Evolutionary conservation across 768 basidiomycete species (phyloP).

Genomic region (Xerocomus brunneocitrinus): DNA sequence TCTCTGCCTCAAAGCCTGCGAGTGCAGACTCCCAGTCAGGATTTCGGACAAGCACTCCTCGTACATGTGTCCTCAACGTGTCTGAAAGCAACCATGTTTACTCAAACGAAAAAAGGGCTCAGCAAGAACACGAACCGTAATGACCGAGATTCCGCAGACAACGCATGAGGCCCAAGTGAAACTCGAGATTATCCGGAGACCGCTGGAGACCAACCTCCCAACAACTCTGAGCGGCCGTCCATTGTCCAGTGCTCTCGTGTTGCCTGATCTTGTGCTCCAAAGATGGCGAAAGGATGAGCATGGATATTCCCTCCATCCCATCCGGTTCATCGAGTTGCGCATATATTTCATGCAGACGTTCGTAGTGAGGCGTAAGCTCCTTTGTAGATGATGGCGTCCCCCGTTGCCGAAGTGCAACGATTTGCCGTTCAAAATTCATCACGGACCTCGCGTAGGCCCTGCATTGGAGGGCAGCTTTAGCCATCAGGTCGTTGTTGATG

Average conservation of each 20-base stretch:
- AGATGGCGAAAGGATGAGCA: conserved; percentile 81
- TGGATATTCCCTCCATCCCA: conserved; percentile 97
- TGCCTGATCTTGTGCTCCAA: conserved; percentile 95
- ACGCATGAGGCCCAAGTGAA: conserved; percentile 84
- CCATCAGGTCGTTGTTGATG: conserved; percentile 86
- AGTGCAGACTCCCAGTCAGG: conserved; percentile 78
- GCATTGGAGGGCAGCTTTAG: conserved; percentile 89
- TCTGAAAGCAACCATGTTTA: conserved; percentile 44
- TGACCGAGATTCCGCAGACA: conserved; percentile 94
- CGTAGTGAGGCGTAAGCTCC: conserved; percentile 55
- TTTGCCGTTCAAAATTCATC: conserved; percentile 90
- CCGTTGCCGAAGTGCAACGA: conserved; percentile 46
- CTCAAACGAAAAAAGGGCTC: background rate
- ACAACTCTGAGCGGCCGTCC: conserved; percentile 98
- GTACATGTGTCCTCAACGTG: conserved; percentile 90
- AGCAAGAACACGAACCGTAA: conserved; percentile 64
- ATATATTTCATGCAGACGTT: conserved; percentile 93
- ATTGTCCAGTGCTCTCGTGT: conserved; percentile 93
- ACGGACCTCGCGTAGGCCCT: conserved; percentile 91
- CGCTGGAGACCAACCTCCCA: conserved; percentile 96
- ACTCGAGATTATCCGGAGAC: conserved; percentile 81
- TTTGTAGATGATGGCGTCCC: conserved; percentile 42
- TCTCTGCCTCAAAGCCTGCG: conserved; percentile 84
- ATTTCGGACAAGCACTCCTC: conserved; percentile 80
- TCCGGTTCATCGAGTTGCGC: conserved; percentile 95